Evolutionary conservation across 2,329 filamentous ascomycete species (phyloP).

Genomic region (Ophiostoma angusticollis): DNA sequence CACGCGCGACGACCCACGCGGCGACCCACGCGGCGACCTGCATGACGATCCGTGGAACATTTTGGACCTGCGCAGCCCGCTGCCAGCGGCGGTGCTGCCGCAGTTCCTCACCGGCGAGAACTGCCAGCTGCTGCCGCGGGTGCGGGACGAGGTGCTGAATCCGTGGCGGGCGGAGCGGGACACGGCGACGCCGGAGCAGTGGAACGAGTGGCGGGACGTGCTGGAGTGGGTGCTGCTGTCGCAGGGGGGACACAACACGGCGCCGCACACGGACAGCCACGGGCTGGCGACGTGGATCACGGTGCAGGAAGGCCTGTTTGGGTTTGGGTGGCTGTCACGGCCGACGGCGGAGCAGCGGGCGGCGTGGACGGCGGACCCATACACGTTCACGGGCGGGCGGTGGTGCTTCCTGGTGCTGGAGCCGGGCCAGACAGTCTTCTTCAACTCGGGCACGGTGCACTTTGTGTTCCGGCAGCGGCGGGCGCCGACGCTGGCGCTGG

Average conservation of each 20-base stretch:
- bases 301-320: constrained; percentile 20
- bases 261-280: constrained; percentile 23
- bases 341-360: constrained; percentile 17
- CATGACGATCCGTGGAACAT: constrained; percentile 19
- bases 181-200: constrained; percentile 18
- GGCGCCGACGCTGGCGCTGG: constrained; percentile 20
- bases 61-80: constrained; percentile 18
- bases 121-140: constrained; percentile 19
- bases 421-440: constrained; percentile 24
- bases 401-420: constrained; percentile 23
- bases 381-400: constrained; percentile 16
- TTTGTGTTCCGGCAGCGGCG: constrained; percentile 21
- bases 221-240: constrained; percentile 22
- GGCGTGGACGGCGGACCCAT: constrained; percentile 17
- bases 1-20: neutral
- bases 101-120: constrained; percentile 18
- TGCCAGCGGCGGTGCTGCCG: constrained; percentile 17
- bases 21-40: too few species aligned
- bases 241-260: constrained; percentile 23
- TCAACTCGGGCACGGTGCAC: constrained; percentile 23
- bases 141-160: constrained; percentile 25
- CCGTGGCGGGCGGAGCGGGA: constrained; percentile 20
- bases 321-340: constrained; percentile 22
- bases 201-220: constrained; percentile 23
- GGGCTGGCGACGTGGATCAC: constrained; percentile 24